Conservation (phyloP, 1,139 yeast species). For the Lodderomyces orthopsilosis region DNA sequence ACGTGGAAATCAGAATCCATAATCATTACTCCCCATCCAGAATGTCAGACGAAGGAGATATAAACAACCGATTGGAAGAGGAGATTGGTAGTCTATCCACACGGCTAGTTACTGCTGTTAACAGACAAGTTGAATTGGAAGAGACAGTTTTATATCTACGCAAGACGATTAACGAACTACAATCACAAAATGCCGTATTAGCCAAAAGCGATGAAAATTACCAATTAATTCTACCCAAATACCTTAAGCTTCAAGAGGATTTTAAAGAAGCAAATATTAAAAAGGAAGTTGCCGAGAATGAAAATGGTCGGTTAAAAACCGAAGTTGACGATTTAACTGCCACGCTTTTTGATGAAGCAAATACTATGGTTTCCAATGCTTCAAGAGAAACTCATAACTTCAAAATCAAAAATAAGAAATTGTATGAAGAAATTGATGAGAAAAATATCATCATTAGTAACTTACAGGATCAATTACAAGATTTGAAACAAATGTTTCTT, state of each 20-base stretch:
- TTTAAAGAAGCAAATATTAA: constrained; percentile 33
- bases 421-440: constrained; percentile 67
- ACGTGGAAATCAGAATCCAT: no score
- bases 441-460: constrained; percentile 66
- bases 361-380: constrained; percentile 73
- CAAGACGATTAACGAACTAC: constrained; percentile 28
- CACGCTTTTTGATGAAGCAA: constrained; percentile 76
- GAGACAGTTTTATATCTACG: constrained; percentile 36
- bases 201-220: constrained; percentile 26
- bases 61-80: constrained; percentile 42
- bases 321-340: constrained; percentile 80
- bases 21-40: no score
- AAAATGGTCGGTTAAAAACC: constrained; percentile 54
- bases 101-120: constrained; percentile 58
- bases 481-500: constrained; percentile 56
- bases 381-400: constrained; percentile 55
- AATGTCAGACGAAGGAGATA: constrained; percentile 12
- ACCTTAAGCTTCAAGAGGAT: constrained; percentile 31
- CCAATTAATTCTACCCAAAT: constrained; percentile 26
- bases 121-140: constrained; percentile 55
- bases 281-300: constrained; percentile 47
- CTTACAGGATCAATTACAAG: constrained; percentile 66
- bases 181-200: constrained; percentile 19
- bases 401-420: constrained; percentile 52
- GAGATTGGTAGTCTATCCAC: constrained; percentile 60